Base-by-base conservation (phyloP, 179 eudicot species). In the Silene noctiflora region DNA sequence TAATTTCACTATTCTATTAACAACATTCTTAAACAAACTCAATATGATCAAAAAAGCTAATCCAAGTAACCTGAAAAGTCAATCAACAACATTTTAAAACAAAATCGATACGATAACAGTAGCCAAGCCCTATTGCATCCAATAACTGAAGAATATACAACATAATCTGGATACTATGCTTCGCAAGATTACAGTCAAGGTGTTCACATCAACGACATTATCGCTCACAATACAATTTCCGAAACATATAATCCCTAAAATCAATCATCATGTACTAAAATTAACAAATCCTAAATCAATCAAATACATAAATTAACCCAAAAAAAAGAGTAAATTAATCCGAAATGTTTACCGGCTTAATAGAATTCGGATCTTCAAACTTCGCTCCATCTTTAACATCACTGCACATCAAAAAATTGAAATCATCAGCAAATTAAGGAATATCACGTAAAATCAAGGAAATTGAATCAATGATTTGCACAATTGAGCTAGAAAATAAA, bases 301-400 rank as follows among this genome's bases (percentile, higher is more conserved):
- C 13, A n/a, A n/a, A 21, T 0, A 78, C 27, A 8, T 39, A 55
- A 9, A 5, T 0, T 46, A 2, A 9, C 69, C 33, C 35, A 3
- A 3, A 19, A 6, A 75, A 39, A n/a, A 27, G 24, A 48, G 59
- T 19, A 61, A 63, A n/a, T n/a, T 25, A 1, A 80, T 22, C 33
- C 29, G 13, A 63, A 39, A 35, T 39, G 8, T 10, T n/a, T 77
- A 94, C 97, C 91, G 84, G 86, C 73, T 88, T 85, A 64, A 87
- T 74, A 0, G 98, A 92, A 86, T 87, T 90, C 22, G 98, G 98
- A 87, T 94, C 96, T 86, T 94, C 94, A 33, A 94, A 79, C 16
- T 82, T 73, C 14, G 97, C 89, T 72, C 86, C 78, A 75, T 90
- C 92, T 77, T 90, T 90, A 60, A 85, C 84, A 75, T 89, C 93